Percentiles rank a stretch among this genome's conserved stretches.
Evolutionary conservation across 176 grass and related monocot genomes (phyloP).

Genomic region (Canna indica): DNA sequence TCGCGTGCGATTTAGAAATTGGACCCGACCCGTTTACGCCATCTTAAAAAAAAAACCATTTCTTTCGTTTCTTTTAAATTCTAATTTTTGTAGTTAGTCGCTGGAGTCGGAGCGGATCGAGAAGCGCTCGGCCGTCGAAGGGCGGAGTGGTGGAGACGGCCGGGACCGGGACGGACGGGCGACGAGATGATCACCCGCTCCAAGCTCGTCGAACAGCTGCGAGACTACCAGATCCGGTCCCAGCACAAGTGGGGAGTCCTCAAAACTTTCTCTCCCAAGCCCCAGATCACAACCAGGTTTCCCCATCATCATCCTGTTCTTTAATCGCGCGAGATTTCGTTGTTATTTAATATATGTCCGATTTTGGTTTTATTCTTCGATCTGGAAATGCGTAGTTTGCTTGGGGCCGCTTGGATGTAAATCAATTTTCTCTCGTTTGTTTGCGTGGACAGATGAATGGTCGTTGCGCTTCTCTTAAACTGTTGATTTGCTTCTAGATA

Average conservation of each 20-base stretch:
- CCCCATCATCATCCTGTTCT: background rate
- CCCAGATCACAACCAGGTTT: slow-evolving; percentile 71
- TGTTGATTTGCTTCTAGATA: background rate
- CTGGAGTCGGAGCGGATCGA: background rate
- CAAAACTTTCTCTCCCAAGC: slow-evolving; percentile 61
- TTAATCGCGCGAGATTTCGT: background rate
- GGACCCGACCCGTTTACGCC: background rate
- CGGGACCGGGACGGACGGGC: background rate
- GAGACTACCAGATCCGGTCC: slow-evolving; percentile 93
- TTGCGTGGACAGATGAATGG: background rate
- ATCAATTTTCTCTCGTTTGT: background rate
- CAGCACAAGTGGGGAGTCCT: slow-evolving; percentile 51
- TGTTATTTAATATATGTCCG: background rate
- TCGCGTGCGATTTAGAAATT: background rate
- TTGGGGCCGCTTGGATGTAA: background rate
- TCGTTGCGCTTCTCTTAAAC: background rate
- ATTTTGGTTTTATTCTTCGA: background rate
- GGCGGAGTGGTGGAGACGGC: background rate
- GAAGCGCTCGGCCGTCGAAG: background rate
- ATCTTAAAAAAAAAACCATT: background rate
- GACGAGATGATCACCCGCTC: slow-evolving; percentile 79
- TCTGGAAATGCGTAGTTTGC: background rate
- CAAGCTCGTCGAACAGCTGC: slow-evolving; percentile 82
- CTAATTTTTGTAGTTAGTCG: background rate
- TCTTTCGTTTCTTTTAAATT: background rate